Base-by-base conservation (phyloP, 2,329 filamentous ascomycete species). In the Cylindrodendrum hubeiense region DNA sequence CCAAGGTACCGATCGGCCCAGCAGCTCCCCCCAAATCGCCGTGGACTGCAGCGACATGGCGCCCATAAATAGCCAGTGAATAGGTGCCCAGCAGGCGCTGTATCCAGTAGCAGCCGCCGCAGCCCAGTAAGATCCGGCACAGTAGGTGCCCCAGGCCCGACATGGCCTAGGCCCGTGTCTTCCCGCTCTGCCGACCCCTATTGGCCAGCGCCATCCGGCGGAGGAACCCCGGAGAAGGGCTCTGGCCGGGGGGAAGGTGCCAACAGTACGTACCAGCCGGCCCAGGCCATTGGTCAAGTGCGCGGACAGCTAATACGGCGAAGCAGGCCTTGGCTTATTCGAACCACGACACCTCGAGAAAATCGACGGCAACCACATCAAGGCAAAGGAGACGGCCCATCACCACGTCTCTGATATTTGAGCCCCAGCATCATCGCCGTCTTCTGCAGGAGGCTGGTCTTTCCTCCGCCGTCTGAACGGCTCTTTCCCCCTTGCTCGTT, bases 271-370 rank as follows among this genome's bases (percentile, higher is more conserved):
- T 73, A 73, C 70, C 60, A 24, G 43, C 34, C 37, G 43, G 54
- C 47, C 47, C 49, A 58, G 55, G 55, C 49, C 21, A 64, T 64
- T 64, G 61, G 61, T 64, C 61, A 34, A 59, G 54, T 44, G 43
- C 61, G 61, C 50, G 58, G 62, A 58, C 65, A 56, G 56, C 58
- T 65, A 60, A 60, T 61, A 59, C 62, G 28, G 54, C 54, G 54
- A 57, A 34, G 66, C 65, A 68, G 66, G 70, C 63, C 70, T 65
- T 76, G 77, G 77, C 78, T 78, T 79, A 78, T 79, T 79, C 78
- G 76, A 76, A 78, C 78, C 77, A 79, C 77, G 77, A 79, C 78
- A 79, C 74, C 76, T 78, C 70, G 73, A 79, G 75, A 79, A 79
- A 79, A 78, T 72, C 77, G 71, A 78, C 63, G 60, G 71, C 68